Conservation (phyloP, 2,329 filamentous ascomycete genomes). For the Pseudophaeomoniella oleicola region DNA sequence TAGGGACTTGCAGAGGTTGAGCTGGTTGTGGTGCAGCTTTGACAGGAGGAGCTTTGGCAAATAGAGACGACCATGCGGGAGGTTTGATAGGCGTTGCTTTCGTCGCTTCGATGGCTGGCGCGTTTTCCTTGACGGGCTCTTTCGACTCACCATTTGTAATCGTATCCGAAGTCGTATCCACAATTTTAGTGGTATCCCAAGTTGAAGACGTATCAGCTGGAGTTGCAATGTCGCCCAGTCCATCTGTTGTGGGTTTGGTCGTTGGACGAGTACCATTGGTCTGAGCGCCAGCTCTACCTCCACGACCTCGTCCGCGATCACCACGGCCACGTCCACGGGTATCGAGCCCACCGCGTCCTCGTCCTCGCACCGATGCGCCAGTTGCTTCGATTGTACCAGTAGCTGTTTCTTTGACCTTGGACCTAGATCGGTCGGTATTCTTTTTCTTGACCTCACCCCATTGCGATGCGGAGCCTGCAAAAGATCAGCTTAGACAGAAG, state of each 20-base stretch:
- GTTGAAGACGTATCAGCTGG: too few relatives aligned
- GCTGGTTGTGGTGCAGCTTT: slow-evolving; percentile 15
- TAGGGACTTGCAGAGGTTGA: slow-evolving; percentile 3
- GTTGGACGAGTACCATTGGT: slow-evolving; percentile 25
- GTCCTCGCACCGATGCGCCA: slow-evolving; percentile 22
- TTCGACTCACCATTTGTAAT: slow-evolving; percentile 9
- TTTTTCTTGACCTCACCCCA: slow-evolving; percentile 40
- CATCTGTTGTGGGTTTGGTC: slow-evolving; percentile 15
- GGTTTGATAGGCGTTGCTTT: slow-evolving; percentile 13
- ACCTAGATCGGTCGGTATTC: slow-evolving; percentile 27
- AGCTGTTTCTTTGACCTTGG: slow-evolving; percentile 29
- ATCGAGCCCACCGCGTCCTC: slow-evolving; percentile 32
- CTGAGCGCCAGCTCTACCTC: slow-evolving; percentile 26
- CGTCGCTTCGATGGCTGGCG: slow-evolving; percentile 18
- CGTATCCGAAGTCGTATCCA: slow-evolving; percentile 13
- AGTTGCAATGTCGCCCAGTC: slow-evolving; percentile 6
- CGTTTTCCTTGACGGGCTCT: slow-evolving; percentile 4
- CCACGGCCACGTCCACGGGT: slow-evolving; percentile 30
- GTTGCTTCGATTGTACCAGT: slow-evolving; percentile 19
- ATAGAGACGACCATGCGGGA: slow-evolving; percentile 55
- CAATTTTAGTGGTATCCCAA: too few relatives aligned
- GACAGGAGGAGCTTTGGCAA: slow-evolving; percentile 46
- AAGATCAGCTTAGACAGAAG: slow-evolving; percentile 1
- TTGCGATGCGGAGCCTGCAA: slow-evolving; percentile 33
- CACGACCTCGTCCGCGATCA: slow-evolving; percentile 33